Base-by-base conservation (phyloP, 768 basidiomycete species). In the Lanmaoa rubissima region DNA sequence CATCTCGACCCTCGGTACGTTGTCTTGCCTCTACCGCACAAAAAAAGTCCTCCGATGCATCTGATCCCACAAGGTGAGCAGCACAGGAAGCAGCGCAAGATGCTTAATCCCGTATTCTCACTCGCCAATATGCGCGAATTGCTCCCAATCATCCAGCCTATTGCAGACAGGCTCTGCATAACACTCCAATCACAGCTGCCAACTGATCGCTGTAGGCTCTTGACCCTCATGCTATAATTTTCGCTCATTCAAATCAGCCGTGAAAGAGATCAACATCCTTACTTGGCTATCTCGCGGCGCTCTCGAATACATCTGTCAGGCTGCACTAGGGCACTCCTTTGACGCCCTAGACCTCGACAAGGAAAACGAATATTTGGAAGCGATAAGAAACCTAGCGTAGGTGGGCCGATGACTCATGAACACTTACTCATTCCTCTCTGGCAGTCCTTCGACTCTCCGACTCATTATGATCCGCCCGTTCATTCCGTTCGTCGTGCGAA, bases 241-340 rank as follows among this genome's bases (percentile, higher is more conserved):
- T 24, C 35, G 38, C 59, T 60, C 26, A 60, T 31, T 40, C 12
- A 36, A 49, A 19, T 50, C 31, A 71, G 68, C 65, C 9, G 40
- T 43, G 9, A 62, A 49, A 39, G 74, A 77, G 49, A 61, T 77
- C 24, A 57, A 77, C 21, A 10, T 77, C 0, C 61, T 73, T 17
- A 66, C 68, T 8, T 76, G 70, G 72, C 56, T 74, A 39, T 64
- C 66, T 17, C 66, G 70, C 1, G 67, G 62, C 8, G 70, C 76
- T 24, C 60, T 77, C 14, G 75, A 77, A 50, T 75, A 74, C 48
- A 65, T 76, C 31, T 68, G 66, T 12, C 69, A 72, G 47, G 72
- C 67, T 9, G 64, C 65, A 3, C 56, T 77, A 0, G 76, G 76
- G 0, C 65, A 76, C 54, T 66, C 65, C 4, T 70, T 77, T 48